Evolutionary conservation across 208 protist genomes (phyloP).

Genomic region (Acanthamoeba triangularis): DNA sequence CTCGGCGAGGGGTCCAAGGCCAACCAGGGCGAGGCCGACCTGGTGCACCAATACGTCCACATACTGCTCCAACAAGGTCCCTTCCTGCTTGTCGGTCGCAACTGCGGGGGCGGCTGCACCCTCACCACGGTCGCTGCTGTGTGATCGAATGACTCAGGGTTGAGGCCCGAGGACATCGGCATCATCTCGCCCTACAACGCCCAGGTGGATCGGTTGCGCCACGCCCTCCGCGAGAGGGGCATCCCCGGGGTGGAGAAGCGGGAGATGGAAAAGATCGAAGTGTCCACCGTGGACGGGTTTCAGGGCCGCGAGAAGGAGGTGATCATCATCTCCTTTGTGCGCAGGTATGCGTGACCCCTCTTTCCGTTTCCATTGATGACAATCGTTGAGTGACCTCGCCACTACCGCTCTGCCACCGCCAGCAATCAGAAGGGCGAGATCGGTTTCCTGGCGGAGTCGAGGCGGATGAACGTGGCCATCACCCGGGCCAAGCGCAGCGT

Average conservation of each 20-base stretch:
- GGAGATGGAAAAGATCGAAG: conserved; percentile 77
- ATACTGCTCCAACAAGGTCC: conserved; percentile 72
- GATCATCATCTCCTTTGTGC: conserved; percentile 86
- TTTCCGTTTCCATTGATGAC: neutral
- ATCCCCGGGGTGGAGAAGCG: conserved; percentile 11
- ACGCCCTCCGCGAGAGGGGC: neutral
- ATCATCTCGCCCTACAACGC: conserved; percentile 89
- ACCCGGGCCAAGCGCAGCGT: conserved; percentile 85
- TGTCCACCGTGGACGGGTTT: conserved; percentile 88
- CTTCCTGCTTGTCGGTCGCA: neutral
- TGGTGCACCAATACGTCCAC: conserved; percentile 79
- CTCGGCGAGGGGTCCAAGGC: conserved; percentile 76
- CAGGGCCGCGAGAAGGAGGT: conserved; percentile 90
- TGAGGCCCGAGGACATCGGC: conserved; percentile 77
- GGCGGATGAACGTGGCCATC: conserved; percentile 88
- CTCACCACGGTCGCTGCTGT: neutral
- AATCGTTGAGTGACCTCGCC: neutral
- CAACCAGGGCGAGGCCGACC: conserved; percentile 82
- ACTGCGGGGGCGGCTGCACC: neutral
- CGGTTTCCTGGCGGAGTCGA: conserved; percentile 85
- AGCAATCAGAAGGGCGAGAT: conserved; percentile 77
- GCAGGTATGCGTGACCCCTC: conserved; percentile 73
- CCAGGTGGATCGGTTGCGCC: conserved; percentile 81
- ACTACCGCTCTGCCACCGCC: neutral
- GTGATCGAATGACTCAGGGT: neutral